Base-by-base conservation (phyloP, 192 early-diverging fungal species). In the Backusella parvicylindrica region DNA sequence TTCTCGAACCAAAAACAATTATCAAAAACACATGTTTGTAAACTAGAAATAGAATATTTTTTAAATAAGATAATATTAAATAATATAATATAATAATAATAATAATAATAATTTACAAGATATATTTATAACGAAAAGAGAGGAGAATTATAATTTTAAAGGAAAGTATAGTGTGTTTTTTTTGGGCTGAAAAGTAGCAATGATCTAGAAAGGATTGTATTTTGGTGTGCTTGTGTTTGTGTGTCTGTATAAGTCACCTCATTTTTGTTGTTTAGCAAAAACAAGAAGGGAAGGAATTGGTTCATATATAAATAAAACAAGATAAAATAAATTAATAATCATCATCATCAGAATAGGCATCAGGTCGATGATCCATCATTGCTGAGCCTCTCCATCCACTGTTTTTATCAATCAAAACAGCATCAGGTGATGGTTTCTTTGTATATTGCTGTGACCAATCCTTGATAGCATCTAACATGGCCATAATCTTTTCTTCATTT, bases 401-500 rank as follows among this genome's bases (percentile, higher is more conserved):
- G 26, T 74, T 74, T n/a, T 63, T 43, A 47, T 60, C 56, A 28
- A 64, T 63, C 32, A 36, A 28, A 15, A 41, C 38, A 43, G 73
- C 26, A 47, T 60, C 53, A 60, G 36, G 23, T 26, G 40, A 32
- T 33, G 53, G 0, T 60, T 28, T 60, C 53, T 60, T 60, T 60
- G 53, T 60, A 60, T 60, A 60, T 60, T 60, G 53, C 12, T 60
- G 53, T 15, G 53, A 28, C 77, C 77, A 79, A 16, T 31, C 8
- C 8, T 56, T 64, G 40, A 79, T 68, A 12, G 74, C 78, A 40
- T 80, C 70, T 13, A 80, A 21, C 73, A 80, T 75, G 15, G 70
- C 70, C 49, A 75, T 75, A 23, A 80, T 47, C 23, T 80, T 80
- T 18, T 56, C 70, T 68, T 80, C 78, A 68, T 80, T 75, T 26